Evolutionary conservation across 129 eudicot genomes (phyloP), one percentile per base, ranked within the genome.

Genomic region (Pseudognaphalium luteoalbum): DNA sequence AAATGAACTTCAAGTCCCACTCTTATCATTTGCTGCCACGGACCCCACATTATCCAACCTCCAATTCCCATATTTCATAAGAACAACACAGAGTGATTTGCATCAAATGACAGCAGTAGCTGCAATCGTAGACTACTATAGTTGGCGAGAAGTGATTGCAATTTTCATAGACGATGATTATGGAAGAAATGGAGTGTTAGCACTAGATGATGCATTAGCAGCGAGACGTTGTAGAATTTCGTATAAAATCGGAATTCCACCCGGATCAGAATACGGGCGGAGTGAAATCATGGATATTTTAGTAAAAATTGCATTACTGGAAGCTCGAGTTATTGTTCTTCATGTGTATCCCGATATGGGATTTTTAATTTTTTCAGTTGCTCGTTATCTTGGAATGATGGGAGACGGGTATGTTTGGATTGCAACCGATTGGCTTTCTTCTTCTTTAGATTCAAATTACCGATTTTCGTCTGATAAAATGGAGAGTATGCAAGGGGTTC

Each of bases 341-440:
- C 98, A 93, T 64, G 90, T 86, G 25, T 88, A 90, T 81, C 97
- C 97, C 28, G 77, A 76, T 11, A 65, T 77, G 25, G 98, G 98
- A 3, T 86, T 78, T 58, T 81, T 78, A 84, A 83, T 93, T 0
- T 90, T 90, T 29, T 73, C 90, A 19, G 93, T 87, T 42, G 96
- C 96, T 7, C 85, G 81, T 9, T 87, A 85, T 84, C 92, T 93
- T 60, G 93, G 97, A 51, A 93, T 93, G 98, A 88, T 88, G 89
- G 89, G 78, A 71, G 93, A 87, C 21, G 98, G 98, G 39, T 93
- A 90, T 71, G 98, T 82, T 56, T 93, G 98, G 98, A 88, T 93
- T 63, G 88, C 92, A 12, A 93, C 98, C 0, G 98, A 93, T 79
- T 93, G 98, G 98, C 97, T 93, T 72, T 77, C 92, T 9, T 86